Evolutionary conservation across 495 filamentous ascomycete species (phyloP).

Genomic region (Annulohypoxylon nitens): DNA sequence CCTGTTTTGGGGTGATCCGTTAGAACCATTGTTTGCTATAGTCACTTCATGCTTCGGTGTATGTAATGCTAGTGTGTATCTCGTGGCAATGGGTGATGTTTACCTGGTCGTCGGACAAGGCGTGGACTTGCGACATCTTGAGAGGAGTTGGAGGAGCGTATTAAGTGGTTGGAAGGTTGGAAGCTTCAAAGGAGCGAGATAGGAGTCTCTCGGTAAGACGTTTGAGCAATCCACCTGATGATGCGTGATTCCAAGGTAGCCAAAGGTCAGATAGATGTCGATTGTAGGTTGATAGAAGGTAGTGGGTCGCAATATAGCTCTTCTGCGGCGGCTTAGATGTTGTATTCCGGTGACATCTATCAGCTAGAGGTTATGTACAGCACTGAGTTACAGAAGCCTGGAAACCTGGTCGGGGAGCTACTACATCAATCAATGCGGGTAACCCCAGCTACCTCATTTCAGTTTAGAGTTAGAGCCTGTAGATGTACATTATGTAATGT

Average conservation of each 20-base stretch:
- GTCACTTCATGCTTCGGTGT: background rate
- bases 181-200: constrained; percentile 24
- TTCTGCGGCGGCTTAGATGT: constrained; percentile 28
- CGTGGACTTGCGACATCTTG: constrained; percentile 92
- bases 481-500: constrained; percentile 16
- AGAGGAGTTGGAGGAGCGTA: constrained; percentile 47
- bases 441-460: constrained; percentile 5
- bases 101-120: constrained; percentile 98
- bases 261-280: constrained; percentile 2
- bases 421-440: constrained; percentile 12
- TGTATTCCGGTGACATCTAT: constrained; percentile 43
- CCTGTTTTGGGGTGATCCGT: constrained; percentile 71
- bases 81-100: constrained; percentile 21
- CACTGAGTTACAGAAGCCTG: constrained; percentile 8
- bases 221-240: constrained; percentile 19
- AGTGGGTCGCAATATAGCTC: constrained; percentile 37
- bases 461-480: background rate
- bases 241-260: constrained; percentile 10
- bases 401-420: constrained; percentile 25
- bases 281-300: constrained; percentile 34
- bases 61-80: background rate
- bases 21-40: constrained; percentile 26
- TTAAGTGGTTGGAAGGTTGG: constrained; percentile 37
- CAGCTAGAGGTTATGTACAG: constrained; percentile 25
- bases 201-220: constrained; percentile 22